phyloP scores from a whole-genome alignment of 2,329 filamentous ascomycete species.

The Hypoxylon sp. region DNA sequence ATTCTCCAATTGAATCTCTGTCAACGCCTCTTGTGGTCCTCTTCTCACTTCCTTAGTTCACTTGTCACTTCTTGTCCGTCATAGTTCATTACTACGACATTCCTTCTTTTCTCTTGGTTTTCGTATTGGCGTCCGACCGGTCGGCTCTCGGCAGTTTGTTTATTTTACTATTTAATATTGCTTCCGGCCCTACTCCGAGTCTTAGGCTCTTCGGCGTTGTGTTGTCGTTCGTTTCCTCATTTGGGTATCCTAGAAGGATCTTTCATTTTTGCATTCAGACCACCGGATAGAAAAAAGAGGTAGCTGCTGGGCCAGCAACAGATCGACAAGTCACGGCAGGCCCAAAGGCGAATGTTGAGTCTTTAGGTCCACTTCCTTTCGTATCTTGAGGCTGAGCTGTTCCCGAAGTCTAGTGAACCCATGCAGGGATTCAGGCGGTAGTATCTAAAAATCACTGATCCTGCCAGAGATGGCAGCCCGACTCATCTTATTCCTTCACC shows the following conservation, averaged over 20 bases:
- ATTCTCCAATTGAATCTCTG: constrained; percentile 38
- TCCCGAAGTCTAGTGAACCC: constrained; percentile 16
- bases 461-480: constrained; percentile 40
- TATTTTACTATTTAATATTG: constrained; percentile 21
- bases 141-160: constrained; percentile 35
- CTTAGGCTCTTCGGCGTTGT: constrained; percentile 12
- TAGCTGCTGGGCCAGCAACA: constrained; percentile 32
- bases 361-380: constrained; percentile 8
- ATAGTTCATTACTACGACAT: constrained; percentile 24
- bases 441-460: constrained; percentile 12
- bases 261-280: constrained; percentile 7
- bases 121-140: constrained; percentile 34
- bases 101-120: constrained; percentile 14
- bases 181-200: constrained; percentile 19
- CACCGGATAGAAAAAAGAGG: constrained; percentile 1
- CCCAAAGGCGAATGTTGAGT: constrained; percentile 6
- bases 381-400: constrained; percentile 14
- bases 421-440: constrained; percentile 34
- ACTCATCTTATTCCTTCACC: constrained; percentile 41
- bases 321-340: constrained; percentile 13
- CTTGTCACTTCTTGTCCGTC: constrained; percentile 31
- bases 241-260: constrained; percentile 36
- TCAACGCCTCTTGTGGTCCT: constrained; percentile 28
- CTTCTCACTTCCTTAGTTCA: constrained; percentile 32
- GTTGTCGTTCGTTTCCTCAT: constrained; percentile 29